phyloP scores from a whole-genome alignment of 306 rosid genomes.

The Sphenostylis stenocarpa region DNA sequence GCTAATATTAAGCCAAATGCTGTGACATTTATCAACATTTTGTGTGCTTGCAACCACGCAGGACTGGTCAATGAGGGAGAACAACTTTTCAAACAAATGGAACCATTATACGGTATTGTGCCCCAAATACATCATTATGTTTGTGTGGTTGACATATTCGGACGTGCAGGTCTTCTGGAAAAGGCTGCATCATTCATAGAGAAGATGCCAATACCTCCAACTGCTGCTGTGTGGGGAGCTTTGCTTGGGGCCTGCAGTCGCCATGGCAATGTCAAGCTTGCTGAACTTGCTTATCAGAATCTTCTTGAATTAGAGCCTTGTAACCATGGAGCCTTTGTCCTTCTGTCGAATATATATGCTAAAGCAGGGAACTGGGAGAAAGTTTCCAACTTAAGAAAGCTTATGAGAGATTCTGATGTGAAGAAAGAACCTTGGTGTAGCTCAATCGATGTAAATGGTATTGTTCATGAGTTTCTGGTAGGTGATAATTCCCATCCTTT shows the following conservation, averaged over 20 bases:
- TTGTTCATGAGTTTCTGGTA: slow-evolving; percentile 53
- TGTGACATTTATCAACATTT: slow-evolving; percentile 60
- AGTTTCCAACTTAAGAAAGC: slow-evolving; percentile 60
- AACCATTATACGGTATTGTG: slow-evolving; percentile 49
- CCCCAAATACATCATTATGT: slow-evolving; percentile 60
- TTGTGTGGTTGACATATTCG: slow-evolving; percentile 59
- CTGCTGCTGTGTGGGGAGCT: slow-evolving; percentile 60
- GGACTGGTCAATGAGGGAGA: slow-evolving; percentile 57
- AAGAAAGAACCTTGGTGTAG: slow-evolving; percentile 70
- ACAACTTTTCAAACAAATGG: slow-evolving; percentile 54
- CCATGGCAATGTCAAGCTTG: slow-evolving; percentile 57
- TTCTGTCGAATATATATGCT: slow-evolving; percentile 60
- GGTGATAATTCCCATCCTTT: slow-evolving; percentile 60
- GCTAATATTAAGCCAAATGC: slow-evolving; percentile 60
- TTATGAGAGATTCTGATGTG: slow-evolving; percentile 54
- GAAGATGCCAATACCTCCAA: slow-evolving; percentile 53
- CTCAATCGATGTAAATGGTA: slow-evolving; percentile 51
- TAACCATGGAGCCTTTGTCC: slow-evolving; percentile 66
- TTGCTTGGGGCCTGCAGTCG: slow-evolving; percentile 57
- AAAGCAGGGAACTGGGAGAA: slow-evolving; percentile 60
- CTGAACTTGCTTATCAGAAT: slow-evolving; percentile 49
- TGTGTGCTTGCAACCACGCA: slow-evolving; percentile 65
- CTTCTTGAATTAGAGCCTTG: slow-evolving; percentile 62
- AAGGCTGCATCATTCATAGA: slow-evolving; percentile 48
- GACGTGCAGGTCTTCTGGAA: slow-evolving; percentile 57